phyloP scores from a whole-genome alignment of 2,329 filamentous ascomycete species.

The Mollisiaceae sp. region DNA sequence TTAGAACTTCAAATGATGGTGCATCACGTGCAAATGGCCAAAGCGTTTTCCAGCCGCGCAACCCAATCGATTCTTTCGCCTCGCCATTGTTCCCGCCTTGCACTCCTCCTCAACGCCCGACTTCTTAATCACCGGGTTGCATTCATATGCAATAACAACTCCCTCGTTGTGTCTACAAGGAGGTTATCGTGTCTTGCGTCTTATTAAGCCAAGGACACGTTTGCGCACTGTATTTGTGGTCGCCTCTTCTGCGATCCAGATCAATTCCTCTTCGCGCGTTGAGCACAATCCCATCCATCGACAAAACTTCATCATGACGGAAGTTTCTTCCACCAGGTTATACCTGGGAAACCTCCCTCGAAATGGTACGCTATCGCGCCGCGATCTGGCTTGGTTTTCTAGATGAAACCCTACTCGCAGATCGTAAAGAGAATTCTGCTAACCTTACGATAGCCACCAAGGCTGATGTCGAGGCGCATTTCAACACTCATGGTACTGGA shows the following conservation, averaged over 20 bases:
- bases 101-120: conserved; percentile 1
- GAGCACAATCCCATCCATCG: conserved; percentile 1
- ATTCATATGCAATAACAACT: conserved; percentile 8
- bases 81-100: conserved; percentile 9
- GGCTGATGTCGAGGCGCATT: conserved; percentile 94
- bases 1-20: no score
- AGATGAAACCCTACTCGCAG: not conserved
- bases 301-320: conserved; percentile 60
- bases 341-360: conserved; percentile 98
- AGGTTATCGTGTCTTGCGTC: not conserved
- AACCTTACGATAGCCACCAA: conserved; percentile 76
- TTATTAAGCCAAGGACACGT: not conserved
- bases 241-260: not conserved
- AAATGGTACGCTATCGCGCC: conserved; percentile 71
- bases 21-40: not conserved
- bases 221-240: not conserved
- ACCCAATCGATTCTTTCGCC: conserved; percentile 8
- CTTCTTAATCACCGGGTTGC: conserved; percentile 7
- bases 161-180: not conserved
- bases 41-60: conserved; percentile 1
- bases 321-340: conserved; percentile 92
- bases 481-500: conserved; percentile 92
- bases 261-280: conserved; percentile 16
- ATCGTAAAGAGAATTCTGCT: conserved; percentile 21
- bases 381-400: not conserved